A percentile compares a stretch with the other conserved stretches of the same genome.
Conservation (phyloP, 1,139 yeast species). For the Geotrichum carabidarum region DNA sequence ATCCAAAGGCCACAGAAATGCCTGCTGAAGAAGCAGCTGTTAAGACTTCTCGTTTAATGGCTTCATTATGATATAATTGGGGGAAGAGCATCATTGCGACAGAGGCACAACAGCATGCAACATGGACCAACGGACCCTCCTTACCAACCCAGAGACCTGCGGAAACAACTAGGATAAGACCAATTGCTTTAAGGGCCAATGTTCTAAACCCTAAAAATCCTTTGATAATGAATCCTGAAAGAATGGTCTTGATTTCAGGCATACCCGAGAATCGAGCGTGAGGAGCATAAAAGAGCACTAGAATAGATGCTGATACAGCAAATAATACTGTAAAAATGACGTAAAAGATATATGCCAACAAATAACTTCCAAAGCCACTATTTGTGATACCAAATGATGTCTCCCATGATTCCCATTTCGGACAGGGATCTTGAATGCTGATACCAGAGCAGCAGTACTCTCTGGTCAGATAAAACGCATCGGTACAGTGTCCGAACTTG, state of each 20-base stretch:
- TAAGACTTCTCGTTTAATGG: constrained; percentile 53
- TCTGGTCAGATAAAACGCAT: constrained; percentile 38
- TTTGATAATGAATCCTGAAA: constrained; percentile 34
- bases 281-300: constrained; percentile 41
- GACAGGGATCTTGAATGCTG: constrained; percentile 35
- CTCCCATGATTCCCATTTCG: constrained; percentile 44
- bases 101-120: constrained; percentile 64
- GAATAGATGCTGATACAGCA: constrained; percentile 36
- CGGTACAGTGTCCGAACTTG: constrained; percentile 47
- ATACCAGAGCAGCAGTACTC: constrained; percentile 40
- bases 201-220: constrained; percentile 48
- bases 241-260: constrained; percentile 51
- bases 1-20: constrained; percentile 86
- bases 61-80: constrained; percentile 31
- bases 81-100: constrained; percentile 40
- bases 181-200: constrained; percentile 47
- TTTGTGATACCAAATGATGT: constrained; percentile 28
- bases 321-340: constrained; percentile 36
- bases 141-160: constrained; percentile 88
- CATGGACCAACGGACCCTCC: constrained; percentile 91
- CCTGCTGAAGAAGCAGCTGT: constrained; percentile 92
- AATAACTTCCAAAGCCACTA: constrained; percentile 31
- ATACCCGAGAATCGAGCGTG: constrained; percentile 61
- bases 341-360: constrained; percentile 39
- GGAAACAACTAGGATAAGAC: constrained; percentile 62